Evolutionary conservation across 768 basidiomycete genomes (phyloP), one percentile per base, ranked within the genome.

Genomic region (Podaxis sp.): DNA sequence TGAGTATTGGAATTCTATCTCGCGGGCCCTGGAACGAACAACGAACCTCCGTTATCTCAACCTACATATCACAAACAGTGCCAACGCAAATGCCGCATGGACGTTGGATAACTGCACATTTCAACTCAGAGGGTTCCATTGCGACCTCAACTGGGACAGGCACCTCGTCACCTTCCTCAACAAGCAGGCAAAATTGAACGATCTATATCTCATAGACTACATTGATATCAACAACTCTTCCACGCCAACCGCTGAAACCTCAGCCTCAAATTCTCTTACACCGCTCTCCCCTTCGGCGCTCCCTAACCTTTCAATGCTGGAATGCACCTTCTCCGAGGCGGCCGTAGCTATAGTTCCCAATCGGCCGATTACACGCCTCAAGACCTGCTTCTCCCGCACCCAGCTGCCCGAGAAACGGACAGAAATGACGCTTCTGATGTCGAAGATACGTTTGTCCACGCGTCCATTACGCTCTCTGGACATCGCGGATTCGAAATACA

Each of bases 291-390:
- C 70, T 65, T 54, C 70, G 40, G 68, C 79, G 39, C 78, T 89
- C 26, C 82, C 84, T 39, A 74, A 75, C 52, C 74, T 89, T 24
- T 76, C 82, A 4, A 80, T 75, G 26, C 71, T 90, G 46, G 86
- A 89, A 72, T 89, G 88, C 72, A 87, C 87, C 1, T 89, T 89
- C 71, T 74, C 82, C 17, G 87, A 87, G 71, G 88, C 87, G 0
- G 87, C 84, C 3, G 77, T 77, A 54, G 79, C 78, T 15, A 72
- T 89, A 9, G 79, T 84, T 22, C 86, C 88, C 0, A 77, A 77
- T 11, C 80, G 88, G 2, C 87, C 88, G 6, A 72, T 90, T 44
- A 79, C 82, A 1, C 82, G 81, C 59, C 77, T 90, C 61, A 89
- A 89, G 72, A 88, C 87, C 5, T 89, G 88, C 68, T 87, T 89